Base-by-base conservation (phyloP, 495 filamentous ascomycete species). In the Chaetomium tenue region DNA sequence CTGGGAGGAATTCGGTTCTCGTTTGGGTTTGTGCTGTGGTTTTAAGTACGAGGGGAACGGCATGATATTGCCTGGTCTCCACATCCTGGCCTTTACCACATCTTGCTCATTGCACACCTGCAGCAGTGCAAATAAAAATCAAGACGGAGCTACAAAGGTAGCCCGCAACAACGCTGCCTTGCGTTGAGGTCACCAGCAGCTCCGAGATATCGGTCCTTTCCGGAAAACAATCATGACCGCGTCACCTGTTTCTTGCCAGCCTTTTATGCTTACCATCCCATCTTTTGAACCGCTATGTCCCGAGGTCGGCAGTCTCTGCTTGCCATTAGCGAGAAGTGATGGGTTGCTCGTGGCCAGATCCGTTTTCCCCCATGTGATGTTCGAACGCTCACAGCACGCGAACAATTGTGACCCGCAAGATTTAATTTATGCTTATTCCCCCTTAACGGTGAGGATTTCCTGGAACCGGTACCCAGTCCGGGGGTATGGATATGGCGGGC, bases 31-130 rank as follows among this genome's bases (percentile, higher is more conserved):
- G 75, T 55, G 77, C 78, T 83, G 80, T 80, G 79, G 78, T 76
- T 76, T 79, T 81, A 82, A 85, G 75, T 80, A 87, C 86, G 86
- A 82, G 84, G 83, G 79, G 86, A 86, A 88, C 86, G 86, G 86
- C 85, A 63, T 78, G 60, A 66, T 30, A 72, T 77, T 78, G 84
- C 86, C 86, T 88, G 86, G 85, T 86, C 86, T 84, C 83, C 81
- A 84, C 76, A 66, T 72, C 66, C 75, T 81, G 72, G 77, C 71
- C 67, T 71, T 79, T 81, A 78, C 78, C 77, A 82, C 77, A 81
- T 82, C 74, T 76, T 78, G 80, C 80, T 75, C 78, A 70, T 79
- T 77, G 78, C 77, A 81, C 79, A 76, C 66, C 77, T 78, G 74
- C 76, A 80, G 75, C 74, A 69, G 65, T 69, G 66, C 61, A 67